Evolutionary conservation across 306 rosid genomes (phyloP).

Genomic region (Acacia melanoxylon): DNA sequence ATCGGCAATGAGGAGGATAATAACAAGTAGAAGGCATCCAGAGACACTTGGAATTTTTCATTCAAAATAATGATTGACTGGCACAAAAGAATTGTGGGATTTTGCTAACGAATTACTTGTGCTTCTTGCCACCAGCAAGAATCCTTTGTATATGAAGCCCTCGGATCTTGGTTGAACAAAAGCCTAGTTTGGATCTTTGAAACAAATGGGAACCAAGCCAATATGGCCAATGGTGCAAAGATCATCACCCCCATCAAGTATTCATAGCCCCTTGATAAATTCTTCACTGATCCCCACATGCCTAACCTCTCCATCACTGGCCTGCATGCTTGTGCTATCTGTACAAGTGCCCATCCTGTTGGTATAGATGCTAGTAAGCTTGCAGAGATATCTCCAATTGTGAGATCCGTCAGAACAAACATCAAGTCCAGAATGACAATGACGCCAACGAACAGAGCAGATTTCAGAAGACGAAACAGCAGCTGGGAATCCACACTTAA

Average conservation of each 20-base stretch:
- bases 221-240: constrained; percentile 74
- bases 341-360: constrained; percentile 88
- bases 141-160: constrained; percentile 97
- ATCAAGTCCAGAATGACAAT: constrained; percentile 57
- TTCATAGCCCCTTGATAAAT: constrained; percentile 84
- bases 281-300: constrained; percentile 93
- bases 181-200: constrained; percentile 93
- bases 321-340: constrained; percentile 83
- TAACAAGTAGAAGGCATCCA: no score
- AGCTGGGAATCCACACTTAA: constrained; percentile 96
- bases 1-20: no score
- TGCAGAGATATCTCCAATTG: constrained; percentile 74
- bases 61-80: no score
- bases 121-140: constrained; percentile 94
- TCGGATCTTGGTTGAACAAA: constrained; percentile 93
- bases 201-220: constrained; percentile 97
- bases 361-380: constrained; percentile 91
- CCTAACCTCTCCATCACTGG: constrained; percentile 72
- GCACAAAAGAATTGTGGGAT: no score
- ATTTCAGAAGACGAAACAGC: constrained; percentile 91
- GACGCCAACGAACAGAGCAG: constrained; percentile 71
- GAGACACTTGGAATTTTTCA: no score
- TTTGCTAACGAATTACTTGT: no score
- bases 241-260: constrained; percentile 84
- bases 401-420: constrained; percentile 67